phyloP scores from a whole-genome alignment of 805 yeast genomes.

The Teunomyces tritomae region DNA sequence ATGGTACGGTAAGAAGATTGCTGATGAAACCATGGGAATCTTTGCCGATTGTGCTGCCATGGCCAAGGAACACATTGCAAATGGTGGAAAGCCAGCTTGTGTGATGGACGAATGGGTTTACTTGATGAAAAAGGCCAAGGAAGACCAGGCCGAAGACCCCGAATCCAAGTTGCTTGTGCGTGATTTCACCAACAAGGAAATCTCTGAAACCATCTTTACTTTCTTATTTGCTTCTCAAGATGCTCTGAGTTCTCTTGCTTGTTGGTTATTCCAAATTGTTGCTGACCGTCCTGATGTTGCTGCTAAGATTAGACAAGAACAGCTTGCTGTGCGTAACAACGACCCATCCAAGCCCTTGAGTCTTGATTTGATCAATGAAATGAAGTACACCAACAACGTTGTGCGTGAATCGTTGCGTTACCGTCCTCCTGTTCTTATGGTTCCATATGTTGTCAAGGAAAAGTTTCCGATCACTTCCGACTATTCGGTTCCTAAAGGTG shows the following conservation, averaged over 20 bases:
- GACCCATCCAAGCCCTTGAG: conserved; percentile 63
- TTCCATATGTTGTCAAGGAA: conserved; percentile 90
- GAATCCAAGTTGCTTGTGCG: conserved; percentile 64
- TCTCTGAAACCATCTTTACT: conserved; percentile 94
- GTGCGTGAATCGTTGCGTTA: conserved; percentile 90
- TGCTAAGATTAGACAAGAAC: conserved; percentile 87
- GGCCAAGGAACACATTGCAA: conserved; percentile 77
- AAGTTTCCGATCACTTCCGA: conserved; percentile 76
- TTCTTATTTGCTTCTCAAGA: conserved; percentile 97
- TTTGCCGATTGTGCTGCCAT: conserved; percentile 84
- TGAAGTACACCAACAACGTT: conserved; percentile 87
- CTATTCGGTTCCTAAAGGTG: conserved; percentile 93
- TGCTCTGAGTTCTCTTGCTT: conserved; percentile 94
- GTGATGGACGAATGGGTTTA: conserved; percentile 95
- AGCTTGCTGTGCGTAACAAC: conserved; percentile 73
- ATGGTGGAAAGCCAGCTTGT: conserved; percentile 78
- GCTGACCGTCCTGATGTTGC: conserved; percentile 94
- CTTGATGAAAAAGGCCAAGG: conserved; percentile 74
- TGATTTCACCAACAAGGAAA: conserved; percentile 85
- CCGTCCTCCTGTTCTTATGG: conserved; percentile 98
- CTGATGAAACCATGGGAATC: conserved; percentile 90
- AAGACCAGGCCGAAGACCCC: conserved; percentile 45
- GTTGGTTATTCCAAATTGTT: conserved; percentile 96
- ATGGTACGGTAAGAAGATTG: conserved; percentile 94
- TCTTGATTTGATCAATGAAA: conserved; percentile 74